Evolutionary conservation across 805 yeast species (phyloP).

Genomic region (Candida fluviatilis): DNA sequence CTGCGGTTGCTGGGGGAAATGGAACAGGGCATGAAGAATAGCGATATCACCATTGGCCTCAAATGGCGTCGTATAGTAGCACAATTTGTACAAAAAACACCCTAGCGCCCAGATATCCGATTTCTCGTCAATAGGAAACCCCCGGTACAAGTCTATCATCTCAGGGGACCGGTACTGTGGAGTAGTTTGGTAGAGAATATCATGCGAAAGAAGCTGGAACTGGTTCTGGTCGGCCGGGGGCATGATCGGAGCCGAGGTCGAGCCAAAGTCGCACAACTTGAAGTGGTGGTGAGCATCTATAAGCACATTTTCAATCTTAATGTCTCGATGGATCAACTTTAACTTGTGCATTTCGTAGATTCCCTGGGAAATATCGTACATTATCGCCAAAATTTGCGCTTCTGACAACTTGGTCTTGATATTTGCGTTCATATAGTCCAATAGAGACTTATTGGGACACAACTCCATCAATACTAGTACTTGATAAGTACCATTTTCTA

Average conservation of each 20-base stretch:
- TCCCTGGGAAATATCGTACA: conserved; percentile 77
- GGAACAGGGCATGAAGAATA: conserved; percentile 77
- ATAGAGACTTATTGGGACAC: conserved; percentile 80
- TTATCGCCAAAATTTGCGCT: conserved; percentile 73
- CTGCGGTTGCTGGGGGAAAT: conserved; percentile 65
- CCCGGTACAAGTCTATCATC: conserved; percentile 85
- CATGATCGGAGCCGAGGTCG: conserved; percentile 62
- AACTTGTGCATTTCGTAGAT: conserved; percentile 80
- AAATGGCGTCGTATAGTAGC: conserved; percentile 93
- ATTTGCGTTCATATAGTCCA: conserved; percentile 87
- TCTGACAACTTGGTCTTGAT: conserved; percentile 75
- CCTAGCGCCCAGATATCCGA: conserved; percentile 98
- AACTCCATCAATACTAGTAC: conserved; percentile 90
- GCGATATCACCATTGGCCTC: conserved; percentile 86
- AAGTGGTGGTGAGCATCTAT: conserved; percentile 66
- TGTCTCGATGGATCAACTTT: conserved; percentile 83
- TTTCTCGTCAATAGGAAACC: conserved; percentile 84
- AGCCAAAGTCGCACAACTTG: conserved; percentile 92
- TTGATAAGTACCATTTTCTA: conserved; percentile 59
- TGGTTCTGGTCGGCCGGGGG: conserved; percentile 76
- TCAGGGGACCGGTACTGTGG: conserved; percentile 96
- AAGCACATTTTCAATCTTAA: conserved; percentile 90
- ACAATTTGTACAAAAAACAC: conserved; percentile 80
- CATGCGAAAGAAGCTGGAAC: conserved; percentile 74
- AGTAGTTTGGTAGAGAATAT: conserved; percentile 85